Base-by-base conservation (phyloP, 192 early-diverging fungal genomes). In the Chytriomyces hyalinus region DNA sequence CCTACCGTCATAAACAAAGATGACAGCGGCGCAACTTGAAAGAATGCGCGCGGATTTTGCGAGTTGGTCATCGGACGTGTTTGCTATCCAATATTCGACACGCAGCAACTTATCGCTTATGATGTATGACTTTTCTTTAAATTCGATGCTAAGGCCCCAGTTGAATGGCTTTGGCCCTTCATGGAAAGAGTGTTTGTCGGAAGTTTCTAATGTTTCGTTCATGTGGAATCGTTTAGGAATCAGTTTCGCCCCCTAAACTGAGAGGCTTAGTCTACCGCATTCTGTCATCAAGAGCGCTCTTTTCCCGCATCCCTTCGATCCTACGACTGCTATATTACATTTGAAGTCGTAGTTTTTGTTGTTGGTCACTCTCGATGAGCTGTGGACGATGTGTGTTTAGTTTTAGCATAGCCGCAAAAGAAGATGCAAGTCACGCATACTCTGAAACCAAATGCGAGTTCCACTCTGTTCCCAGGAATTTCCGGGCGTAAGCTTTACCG, bases 251-350 rank as follows among this genome's bases (percentile, higher is more conserved):
- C 57, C 57, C 22, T 60, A n/a, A n/a, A 17, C 49, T 15, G 43
- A 4, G 36, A 36, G 36, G 36, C 36, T 36, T 0, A 36, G 65
- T 49, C 0, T 36, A 76, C 76, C 67, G 46, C 76, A 78, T 61
- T 78, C 76, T 48, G 46, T 78, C 10, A 51, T 68, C 8, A 70
- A 44, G 51, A 78, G 28, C 8, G 53, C 28, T 22, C 67, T 24
- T 43, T 78, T 78, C 28, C 76, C 76, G 6, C 11, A 46, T 46
- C 47, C 64, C 53, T 72, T 78, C 1, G 59, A 59, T 24, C 77
- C 77, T 24, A 78, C 77, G 8, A 78, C 26, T 49, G 61, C 51
- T 8, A 78, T 48, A 22, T 78, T 78, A 44, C 71, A 78, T 44
- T 62, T 72, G 66, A 72, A 78, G 43, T 78, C 70, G 49, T 61